A percentile compares a stretch with the other conserved stretches of the same genome.
Conservation (phyloP, 352 stramenopile species). For the Pythium phragmitis region DNA sequence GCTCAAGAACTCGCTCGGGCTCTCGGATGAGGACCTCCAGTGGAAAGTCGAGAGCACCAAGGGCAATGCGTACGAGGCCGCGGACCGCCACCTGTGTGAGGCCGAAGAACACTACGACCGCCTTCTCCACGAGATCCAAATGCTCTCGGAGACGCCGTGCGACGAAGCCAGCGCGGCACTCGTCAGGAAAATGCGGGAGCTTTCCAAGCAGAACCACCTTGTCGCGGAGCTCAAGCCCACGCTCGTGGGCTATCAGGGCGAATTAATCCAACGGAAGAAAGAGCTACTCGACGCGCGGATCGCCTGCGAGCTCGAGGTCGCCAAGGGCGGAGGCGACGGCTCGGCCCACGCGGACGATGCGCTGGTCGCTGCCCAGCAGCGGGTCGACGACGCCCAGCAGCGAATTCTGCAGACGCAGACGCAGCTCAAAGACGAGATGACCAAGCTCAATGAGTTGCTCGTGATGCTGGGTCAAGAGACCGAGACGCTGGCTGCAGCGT, state of each 20-base stretch:
- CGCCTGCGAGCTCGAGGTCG: constrained; percentile 39
- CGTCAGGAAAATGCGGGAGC: constrained; percentile 34
- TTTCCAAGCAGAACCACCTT: constrained; percentile 38
- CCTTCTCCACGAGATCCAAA: constrained; percentile 60
- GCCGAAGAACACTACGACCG: constrained; percentile 73
- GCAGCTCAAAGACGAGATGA: constrained; percentile 42
- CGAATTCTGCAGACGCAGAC: constrained; percentile 47
- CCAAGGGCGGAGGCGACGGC: constrained; percentile 21
- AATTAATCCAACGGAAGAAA: constrained; percentile 46
- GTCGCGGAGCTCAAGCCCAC: constrained; percentile 42
- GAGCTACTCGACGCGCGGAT: constrained; percentile 40
- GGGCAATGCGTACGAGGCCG: constrained; percentile 67
- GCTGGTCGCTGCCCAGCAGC: constrained; percentile 6
- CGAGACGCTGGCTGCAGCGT: constrained; percentile 37
- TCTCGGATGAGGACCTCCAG: constrained; percentile 75
- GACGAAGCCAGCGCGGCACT: constrained; percentile 53
- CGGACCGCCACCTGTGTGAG: constrained; percentile 46
- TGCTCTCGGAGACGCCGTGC: constrained; percentile 48
- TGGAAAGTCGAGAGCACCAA: constrained; percentile 80
- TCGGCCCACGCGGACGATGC: constrained; percentile 3
- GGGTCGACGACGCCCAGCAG: constrained; percentile 43
- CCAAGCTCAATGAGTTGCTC: constrained; percentile 48
- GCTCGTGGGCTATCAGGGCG: constrained; percentile 34
- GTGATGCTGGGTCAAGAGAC: constrained; percentile 45
- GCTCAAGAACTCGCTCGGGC: constrained; percentile 66